These are phyloP conservation scores for Cenchrus americanus DNA, from an alignment of 176 grass and related monocot genomes.

Conservation along the genomic window DNA sequence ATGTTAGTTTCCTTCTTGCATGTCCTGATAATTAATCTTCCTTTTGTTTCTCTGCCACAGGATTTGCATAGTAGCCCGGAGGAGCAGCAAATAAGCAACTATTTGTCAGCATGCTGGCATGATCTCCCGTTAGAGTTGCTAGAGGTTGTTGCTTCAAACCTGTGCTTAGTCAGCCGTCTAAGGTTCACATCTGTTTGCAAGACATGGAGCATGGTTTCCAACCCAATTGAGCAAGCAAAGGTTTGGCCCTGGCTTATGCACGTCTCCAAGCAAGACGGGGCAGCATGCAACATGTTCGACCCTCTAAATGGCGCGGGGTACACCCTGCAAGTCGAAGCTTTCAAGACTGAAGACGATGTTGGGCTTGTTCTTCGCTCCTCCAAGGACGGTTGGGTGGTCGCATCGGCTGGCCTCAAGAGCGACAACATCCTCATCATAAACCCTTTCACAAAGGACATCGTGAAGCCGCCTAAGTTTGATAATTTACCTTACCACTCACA, in stretches of 20 bases:
- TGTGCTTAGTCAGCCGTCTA: too few species aligned
- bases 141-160: too few species aligned
- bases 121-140: too few species aligned
- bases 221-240: too few species aligned
- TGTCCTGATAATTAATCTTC: too few species aligned
- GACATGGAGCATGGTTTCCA: too few species aligned
- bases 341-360: background rate
- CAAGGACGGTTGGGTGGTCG: constrained; percentile 39
- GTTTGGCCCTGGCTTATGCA: too few species aligned
- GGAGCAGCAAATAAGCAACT: background rate
- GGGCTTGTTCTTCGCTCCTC: constrained; percentile 4
- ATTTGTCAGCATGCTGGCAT: background rate
- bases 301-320: too few species aligned
- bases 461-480: background rate
- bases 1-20: too few species aligned
- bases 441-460: constrained; percentile 5
- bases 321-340: background rate
- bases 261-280: too few species aligned
- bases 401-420: background rate
- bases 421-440: constrained; percentile 32
- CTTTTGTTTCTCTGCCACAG: background rate
- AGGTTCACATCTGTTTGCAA: too few species aligned
- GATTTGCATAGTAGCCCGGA: background rate
- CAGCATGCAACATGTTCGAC: too few species aligned
- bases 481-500: background rate